A percentile compares a stretch with the other conserved stretches of the same genome.
Evolutionary conservation across 2,329 filamentous ascomycete genomes (phyloP).

Genomic region (Cladophialophora chaetospira): DNA sequence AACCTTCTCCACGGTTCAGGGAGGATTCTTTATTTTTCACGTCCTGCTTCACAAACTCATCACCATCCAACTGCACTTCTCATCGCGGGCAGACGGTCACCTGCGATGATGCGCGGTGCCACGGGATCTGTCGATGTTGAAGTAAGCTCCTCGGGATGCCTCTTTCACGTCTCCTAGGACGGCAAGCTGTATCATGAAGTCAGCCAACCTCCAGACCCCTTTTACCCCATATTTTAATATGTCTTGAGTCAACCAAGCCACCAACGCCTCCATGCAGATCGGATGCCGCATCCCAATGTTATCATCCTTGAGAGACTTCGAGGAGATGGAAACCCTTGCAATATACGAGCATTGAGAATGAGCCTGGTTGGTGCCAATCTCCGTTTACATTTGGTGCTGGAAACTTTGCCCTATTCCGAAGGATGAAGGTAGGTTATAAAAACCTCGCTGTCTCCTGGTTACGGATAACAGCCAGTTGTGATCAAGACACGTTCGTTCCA

Average conservation of each 20-base stretch:
- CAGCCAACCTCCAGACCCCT: background rate
- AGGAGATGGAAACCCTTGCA: background rate
- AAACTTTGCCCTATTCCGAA: background rate
- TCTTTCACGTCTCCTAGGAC: no score
- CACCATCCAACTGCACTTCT: no score
- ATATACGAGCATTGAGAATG: background rate
- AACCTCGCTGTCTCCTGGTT: background rate
- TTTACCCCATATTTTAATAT: slow-evolving; percentile 1
- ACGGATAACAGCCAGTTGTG: background rate
- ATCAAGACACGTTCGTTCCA: no score
- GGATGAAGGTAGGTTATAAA: slow-evolving; percentile 7
- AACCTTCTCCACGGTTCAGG: no score
- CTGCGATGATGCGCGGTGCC: no score
- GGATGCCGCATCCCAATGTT: background rate
- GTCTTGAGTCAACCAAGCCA: background rate
- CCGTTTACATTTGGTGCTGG: background rate
- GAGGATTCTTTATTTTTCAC: no score
- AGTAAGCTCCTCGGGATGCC: no score
- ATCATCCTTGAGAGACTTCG: background rate
- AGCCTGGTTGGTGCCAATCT: background rate
- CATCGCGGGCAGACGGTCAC: no score
- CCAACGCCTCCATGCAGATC: background rate
- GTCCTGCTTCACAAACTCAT: no score
- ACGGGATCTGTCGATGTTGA: no score
- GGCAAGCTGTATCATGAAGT: background rate